These are phyloP conservation scores for Didymella keratinophila DNA, from an alignment of 2,329 filamentous ascomycete genomes.

Conservation along the genomic window DNA sequence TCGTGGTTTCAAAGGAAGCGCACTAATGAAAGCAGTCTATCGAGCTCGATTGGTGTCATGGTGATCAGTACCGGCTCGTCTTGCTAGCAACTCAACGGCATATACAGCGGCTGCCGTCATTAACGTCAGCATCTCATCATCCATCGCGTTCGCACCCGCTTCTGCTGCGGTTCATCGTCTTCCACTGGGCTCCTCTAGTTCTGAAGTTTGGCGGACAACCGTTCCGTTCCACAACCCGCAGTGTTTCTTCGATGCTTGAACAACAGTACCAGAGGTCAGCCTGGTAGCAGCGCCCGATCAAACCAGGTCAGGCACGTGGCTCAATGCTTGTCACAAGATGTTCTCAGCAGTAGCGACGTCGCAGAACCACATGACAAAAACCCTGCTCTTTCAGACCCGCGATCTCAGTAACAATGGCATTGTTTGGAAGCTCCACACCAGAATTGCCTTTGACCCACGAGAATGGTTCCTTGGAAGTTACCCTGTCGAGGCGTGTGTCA, in stretches of 20 bases:
- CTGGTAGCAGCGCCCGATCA: background rate
- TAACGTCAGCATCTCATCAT: constrained; percentile 1
- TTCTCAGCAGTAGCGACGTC: background rate
- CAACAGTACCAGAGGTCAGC: background rate
- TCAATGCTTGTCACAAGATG: background rate
- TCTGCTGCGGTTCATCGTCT: background rate
- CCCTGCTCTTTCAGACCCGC: background rate
- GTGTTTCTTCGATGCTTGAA: background rate
- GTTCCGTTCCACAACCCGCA: constrained; percentile 2
- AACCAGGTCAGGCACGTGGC: constrained; percentile 4
- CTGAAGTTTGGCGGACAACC: background rate
- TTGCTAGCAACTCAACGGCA: background rate
- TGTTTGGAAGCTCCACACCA: constrained; percentile 1
- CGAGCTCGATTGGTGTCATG: background rate
- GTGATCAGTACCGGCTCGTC: background rate
- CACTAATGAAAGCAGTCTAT: background rate
- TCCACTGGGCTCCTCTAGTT: background rate
- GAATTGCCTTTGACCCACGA: background rate
- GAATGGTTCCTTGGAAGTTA: background rate
- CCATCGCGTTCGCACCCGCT: background rate
- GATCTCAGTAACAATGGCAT: background rate
- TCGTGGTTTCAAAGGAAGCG: background rate
- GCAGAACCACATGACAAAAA: background rate
- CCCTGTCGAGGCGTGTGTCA: constrained; percentile 5
- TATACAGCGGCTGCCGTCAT: constrained; percentile 2